phyloP scores from a whole-genome alignment of 768 basidiomycete genomes.

The Amanita rubescens region DNA sequence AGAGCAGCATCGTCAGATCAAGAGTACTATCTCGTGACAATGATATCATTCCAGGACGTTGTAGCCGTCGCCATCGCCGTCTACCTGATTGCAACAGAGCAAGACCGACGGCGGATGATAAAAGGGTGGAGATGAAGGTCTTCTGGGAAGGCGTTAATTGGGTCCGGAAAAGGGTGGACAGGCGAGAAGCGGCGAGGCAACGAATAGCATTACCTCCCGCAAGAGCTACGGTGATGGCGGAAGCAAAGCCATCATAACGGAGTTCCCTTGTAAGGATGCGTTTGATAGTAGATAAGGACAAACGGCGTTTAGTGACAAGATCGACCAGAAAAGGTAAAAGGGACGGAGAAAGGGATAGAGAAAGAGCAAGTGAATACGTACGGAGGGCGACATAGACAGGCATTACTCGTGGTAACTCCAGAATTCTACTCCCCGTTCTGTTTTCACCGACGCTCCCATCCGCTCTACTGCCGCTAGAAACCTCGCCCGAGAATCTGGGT shows the following conservation, averaged over 20 bases:
- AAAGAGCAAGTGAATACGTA: constrained; percentile 60
- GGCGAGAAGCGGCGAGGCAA: neutral
- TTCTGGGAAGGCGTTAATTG: constrained; percentile 35
- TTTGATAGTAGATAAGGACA: constrained; percentile 19
- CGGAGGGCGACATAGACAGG: constrained; percentile 46
- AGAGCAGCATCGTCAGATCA: constrained; percentile 58
- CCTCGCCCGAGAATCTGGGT: constrained; percentile 66
- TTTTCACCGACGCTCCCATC: constrained; percentile 34
- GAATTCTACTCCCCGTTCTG: constrained; percentile 47
- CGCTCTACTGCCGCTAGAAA: constrained; percentile 49
- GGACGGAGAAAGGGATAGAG: constrained; percentile 60
- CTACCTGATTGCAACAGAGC: constrained; percentile 48
- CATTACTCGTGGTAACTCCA: constrained; percentile 24
- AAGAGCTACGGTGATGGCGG: constrained; percentile 54
- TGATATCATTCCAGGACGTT: constrained; percentile 20
- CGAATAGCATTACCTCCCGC: constrained; percentile 56
- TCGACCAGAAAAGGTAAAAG: constrained; percentile 46
- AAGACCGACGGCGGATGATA: constrained; percentile 53
- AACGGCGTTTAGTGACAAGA: constrained; percentile 12
- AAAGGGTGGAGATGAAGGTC: constrained; percentile 49
- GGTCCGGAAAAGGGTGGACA: constrained; percentile 10
- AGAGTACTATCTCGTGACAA: constrained; percentile 19
- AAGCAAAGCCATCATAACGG: constrained; percentile 58
- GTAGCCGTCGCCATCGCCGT: constrained; percentile 23
- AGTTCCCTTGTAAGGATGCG: constrained; percentile 50